Evolutionary conservation across 352 stramenopile genomes (phyloP).

Genomic region (Peronosclerospora sorghi): DNA sequence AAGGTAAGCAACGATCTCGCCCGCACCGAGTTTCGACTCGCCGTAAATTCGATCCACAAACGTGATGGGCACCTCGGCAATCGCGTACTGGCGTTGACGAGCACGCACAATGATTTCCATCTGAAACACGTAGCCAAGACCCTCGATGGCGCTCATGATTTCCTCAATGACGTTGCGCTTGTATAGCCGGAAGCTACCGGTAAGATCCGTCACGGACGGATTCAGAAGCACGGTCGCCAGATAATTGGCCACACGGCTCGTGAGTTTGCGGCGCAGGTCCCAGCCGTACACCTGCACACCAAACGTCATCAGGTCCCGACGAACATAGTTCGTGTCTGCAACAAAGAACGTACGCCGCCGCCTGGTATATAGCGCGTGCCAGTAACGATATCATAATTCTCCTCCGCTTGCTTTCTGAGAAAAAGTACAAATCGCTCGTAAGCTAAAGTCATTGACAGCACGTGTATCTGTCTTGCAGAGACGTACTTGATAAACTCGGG

Average conservation of each 20-base stretch:
- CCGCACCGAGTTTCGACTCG: conserved; percentile 95
- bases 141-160: conserved; percentile 87
- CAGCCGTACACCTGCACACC: conserved; percentile 88
- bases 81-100: conserved; percentile 83
- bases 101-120: conserved; percentile 98
- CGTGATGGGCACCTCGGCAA: conserved; percentile 94
- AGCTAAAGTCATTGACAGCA: too few relatives aligned
- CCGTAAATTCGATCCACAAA: conserved; percentile 99
- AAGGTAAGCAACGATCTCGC: conserved; percentile 96
- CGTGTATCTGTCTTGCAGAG: background rate
- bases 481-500: conserved; percentile 81
- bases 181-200: conserved; percentile 96
- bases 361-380: conserved; percentile 90
- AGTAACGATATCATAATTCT: conserved; percentile 92
- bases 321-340: background rate
- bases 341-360: conserved; percentile 76
- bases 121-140: conserved; percentile 96
- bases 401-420: conserved; percentile 50
- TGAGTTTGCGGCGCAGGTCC: conserved; percentile 94
- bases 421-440: too few relatives aligned
- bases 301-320: background rate
- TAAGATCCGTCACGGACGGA: conserved; percentile 92
- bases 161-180: conserved; percentile 90
- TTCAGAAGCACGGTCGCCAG: conserved; percentile 94
- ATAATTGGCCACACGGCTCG: conserved; percentile 95